phyloP scores from a whole-genome alignment of 169 alveolate genomes.

The Cryptosporidium ubiquitum region DNA sequence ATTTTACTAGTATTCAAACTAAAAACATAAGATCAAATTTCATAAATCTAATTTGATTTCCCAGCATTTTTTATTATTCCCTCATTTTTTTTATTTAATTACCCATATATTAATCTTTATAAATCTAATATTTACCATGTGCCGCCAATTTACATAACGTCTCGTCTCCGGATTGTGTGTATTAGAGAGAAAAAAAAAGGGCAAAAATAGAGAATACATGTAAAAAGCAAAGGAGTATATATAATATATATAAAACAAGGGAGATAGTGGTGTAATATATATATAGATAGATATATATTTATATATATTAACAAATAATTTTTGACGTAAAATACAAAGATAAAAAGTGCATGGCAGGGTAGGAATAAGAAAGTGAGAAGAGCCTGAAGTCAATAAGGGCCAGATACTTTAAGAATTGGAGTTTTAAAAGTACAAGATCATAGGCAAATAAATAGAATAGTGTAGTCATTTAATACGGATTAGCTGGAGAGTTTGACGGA shows the following conservation, averaged over 20 bases:
- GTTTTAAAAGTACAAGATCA: neutral
- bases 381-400: neutral
- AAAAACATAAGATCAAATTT: too few species aligned
- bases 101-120: neutral
- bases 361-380: neutral
- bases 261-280: neutral
- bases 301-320: neutral
- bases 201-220: constrained; percentile 28
- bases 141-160: constrained; percentile 55
- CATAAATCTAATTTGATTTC: neutral
- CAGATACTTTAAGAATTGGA: neutral
- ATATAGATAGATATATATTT: neutral
- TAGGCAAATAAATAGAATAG: neutral
- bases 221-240: neutral
- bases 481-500: neutral
- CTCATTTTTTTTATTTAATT: neutral
- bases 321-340: neutral
- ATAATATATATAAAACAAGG: neutral
- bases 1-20: neutral
- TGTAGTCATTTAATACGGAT: neutral
- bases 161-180: constrained; percentile 74
- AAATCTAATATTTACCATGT: neutral
- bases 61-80: too few species aligned
- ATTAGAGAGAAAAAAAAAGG: neutral
- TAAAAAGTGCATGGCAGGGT: constrained; percentile 8